phyloP scores from a whole-genome alignment of 345 rosid genomes.

The Pseudoturritis turrita region DNA sequence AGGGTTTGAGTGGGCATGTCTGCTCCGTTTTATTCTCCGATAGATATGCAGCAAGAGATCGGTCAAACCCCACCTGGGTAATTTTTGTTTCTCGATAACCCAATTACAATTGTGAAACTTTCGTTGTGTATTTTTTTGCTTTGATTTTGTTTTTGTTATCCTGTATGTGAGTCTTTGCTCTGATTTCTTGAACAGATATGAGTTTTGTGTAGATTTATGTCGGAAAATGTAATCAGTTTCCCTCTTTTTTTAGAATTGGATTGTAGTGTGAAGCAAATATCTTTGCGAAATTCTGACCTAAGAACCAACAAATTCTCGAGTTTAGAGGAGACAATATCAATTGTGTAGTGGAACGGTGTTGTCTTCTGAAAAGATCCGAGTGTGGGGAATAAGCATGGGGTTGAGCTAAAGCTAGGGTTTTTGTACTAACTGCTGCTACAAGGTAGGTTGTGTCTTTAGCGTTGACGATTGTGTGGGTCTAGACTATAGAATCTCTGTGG shows the following conservation, averaged over 20 bases:
- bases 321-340: background rate
- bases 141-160: background rate
- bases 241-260: background rate
- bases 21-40: slow-evolving; percentile 27
- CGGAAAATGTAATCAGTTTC: background rate
- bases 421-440: background rate
- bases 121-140: background rate
- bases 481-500: background rate
- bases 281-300: background rate
- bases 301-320: background rate
- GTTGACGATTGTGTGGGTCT: background rate
- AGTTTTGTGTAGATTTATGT: background rate
- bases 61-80: slow-evolving; percentile 34
- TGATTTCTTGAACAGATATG: background rate
- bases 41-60: slow-evolving; percentile 9
- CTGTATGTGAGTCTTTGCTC: background rate
- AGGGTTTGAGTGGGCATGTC: slow-evolving; percentile 28
- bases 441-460: background rate
- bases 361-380: background rate
- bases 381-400: background rate
- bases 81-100: background rate
- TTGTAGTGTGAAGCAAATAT: background rate
- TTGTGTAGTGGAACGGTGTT: background rate
- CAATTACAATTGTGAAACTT: background rate
- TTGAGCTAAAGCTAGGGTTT: background rate